These are phyloP conservation scores for Nectriaceae sp. DNA, from an alignment of 2,329 filamentous ascomycete species.

Conservation along the genomic window DNA sequence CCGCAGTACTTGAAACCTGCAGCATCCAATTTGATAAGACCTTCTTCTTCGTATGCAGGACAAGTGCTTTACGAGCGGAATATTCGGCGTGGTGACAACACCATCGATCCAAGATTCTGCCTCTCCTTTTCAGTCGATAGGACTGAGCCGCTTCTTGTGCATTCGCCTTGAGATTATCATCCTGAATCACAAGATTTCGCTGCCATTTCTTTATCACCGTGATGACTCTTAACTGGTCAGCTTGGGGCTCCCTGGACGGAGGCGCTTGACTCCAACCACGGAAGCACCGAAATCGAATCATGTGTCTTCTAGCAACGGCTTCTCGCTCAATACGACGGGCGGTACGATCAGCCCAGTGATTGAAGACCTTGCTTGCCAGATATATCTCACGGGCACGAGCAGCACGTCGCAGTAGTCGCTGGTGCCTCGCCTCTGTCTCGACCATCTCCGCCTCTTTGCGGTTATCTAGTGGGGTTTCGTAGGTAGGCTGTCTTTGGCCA, in stretches of 20 bases:
- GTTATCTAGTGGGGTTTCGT: background rate
- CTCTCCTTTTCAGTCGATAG: constrained; percentile 21
- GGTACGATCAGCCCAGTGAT: constrained; percentile 64
- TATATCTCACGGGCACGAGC: constrained; percentile 65
- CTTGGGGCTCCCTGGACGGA: constrained; percentile 28
- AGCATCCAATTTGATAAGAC: constrained; percentile 25
- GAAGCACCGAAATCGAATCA: constrained; percentile 59
- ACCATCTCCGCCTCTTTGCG: constrained; percentile 6
- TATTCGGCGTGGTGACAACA: constrained; percentile 25
- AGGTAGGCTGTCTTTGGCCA: background rate
- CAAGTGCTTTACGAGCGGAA: constrained; percentile 18
- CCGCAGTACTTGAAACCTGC: constrained; percentile 13
- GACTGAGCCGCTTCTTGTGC: constrained; percentile 24
- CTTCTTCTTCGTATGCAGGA: constrained; percentile 2
- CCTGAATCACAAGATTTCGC: constrained; percentile 26
- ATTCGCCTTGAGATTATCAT: constrained; percentile 28
- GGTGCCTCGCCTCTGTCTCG: constrained; percentile 18
- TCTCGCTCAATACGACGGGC: constrained; percentile 67
- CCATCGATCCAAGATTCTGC: constrained; percentile 30
- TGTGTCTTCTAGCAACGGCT: constrained; percentile 67
- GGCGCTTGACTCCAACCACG: constrained; percentile 38
- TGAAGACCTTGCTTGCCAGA: constrained; percentile 46
- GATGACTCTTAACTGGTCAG: constrained; percentile 32
- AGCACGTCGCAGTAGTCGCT: constrained; percentile 50
- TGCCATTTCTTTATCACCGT: constrained; percentile 37